Conservation (phyloP, 352 stramenopile genomes). For the Halophytophthora batemanensis region DNA sequence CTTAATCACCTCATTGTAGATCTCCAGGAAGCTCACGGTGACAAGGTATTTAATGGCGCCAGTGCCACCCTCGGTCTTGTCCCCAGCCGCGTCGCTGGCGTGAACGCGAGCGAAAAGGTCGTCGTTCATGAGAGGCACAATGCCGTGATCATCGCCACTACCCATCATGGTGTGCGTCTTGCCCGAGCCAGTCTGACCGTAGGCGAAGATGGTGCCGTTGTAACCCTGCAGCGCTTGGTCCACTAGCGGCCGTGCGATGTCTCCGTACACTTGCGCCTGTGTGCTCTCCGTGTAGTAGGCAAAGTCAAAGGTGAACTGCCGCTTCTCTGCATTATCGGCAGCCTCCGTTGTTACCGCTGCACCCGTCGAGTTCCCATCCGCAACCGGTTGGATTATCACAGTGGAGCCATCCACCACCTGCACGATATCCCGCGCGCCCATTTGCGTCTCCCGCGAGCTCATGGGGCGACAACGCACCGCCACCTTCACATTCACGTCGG, state of each 20-base stretch:
- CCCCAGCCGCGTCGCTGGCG: slow-evolving; percentile 17
- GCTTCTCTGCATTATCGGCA: slow-evolving; percentile 20
- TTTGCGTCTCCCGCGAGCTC: slow-evolving; percentile 71
- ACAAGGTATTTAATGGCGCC: slow-evolving; percentile 78
- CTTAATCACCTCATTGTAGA: slow-evolving; percentile 95
- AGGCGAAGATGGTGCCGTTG: slow-evolving; percentile 81
- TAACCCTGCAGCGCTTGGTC: slow-evolving; percentile 77
- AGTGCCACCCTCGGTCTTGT: slow-evolving; percentile 14
- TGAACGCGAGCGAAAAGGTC: slow-evolving; percentile 77
- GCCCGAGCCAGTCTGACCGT: slow-evolving; percentile 71
- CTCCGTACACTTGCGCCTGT: slow-evolving; percentile 80
- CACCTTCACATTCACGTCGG: slow-evolving; percentile 88
- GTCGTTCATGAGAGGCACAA: slow-evolving; percentile 88
- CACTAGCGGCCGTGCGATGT: slow-evolving; percentile 71
- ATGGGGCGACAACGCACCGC: slow-evolving; percentile 88
- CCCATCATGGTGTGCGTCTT: slow-evolving; percentile 91
- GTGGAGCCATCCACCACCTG: slow-evolving; percentile 55
- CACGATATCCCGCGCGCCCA: slow-evolving; percentile 49
- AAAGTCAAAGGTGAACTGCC: slow-evolving; percentile 86
- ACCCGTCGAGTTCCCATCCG: slow-evolving; percentile 14
- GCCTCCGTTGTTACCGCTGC: slow-evolving; percentile 6
- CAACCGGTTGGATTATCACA: slow-evolving; percentile 44
- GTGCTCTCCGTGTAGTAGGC: slow-evolving; percentile 70
- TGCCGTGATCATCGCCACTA: slow-evolving; percentile 60
- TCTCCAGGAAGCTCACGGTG: slow-evolving; percentile 92